A percentile compares a stretch with the other conserved stretches of the same genome.
Conservation (phyloP, 2,329 filamentous ascomycete species). For the Aspergillus alliaceus region DNA sequence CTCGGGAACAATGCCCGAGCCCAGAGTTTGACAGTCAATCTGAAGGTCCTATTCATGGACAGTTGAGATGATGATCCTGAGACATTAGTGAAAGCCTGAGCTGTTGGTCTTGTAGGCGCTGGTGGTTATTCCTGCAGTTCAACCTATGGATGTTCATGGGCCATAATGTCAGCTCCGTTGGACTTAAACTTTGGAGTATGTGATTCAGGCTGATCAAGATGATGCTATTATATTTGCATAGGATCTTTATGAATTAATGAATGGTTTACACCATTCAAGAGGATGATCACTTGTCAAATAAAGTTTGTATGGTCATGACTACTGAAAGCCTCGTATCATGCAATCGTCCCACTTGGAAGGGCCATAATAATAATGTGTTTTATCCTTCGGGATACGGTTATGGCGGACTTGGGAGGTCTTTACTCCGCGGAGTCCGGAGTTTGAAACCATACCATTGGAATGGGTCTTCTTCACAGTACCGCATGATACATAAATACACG, state of each 20-base stretch:
- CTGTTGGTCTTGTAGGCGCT: neutral
- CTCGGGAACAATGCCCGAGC: conserved; percentile 12
- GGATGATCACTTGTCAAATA: no score
- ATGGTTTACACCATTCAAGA: neutral
- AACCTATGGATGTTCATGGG: no score
- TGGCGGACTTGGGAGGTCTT: neutral
- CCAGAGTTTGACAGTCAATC: conserved; percentile 4
- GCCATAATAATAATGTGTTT: neutral
- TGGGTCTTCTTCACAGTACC: no score
- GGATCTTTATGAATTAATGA: neutral
- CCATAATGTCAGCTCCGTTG: neutral
- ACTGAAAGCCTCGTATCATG: no score
- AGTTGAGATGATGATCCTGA: neutral
- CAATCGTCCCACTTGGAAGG: neutral
- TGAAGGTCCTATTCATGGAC: neutral
- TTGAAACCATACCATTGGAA: no score
- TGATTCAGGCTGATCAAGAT: neutral
- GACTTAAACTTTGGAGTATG: neutral
- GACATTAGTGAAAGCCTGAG: neutral
- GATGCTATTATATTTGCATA: neutral
- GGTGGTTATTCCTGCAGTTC: no score
- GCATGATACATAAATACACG: no score
- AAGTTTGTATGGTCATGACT: neutral
- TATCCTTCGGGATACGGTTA: neutral
- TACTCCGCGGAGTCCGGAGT: neutral